phyloP scores from a whole-genome alignment of 305 asterid species.

The Petunia hybrid region DNA sequence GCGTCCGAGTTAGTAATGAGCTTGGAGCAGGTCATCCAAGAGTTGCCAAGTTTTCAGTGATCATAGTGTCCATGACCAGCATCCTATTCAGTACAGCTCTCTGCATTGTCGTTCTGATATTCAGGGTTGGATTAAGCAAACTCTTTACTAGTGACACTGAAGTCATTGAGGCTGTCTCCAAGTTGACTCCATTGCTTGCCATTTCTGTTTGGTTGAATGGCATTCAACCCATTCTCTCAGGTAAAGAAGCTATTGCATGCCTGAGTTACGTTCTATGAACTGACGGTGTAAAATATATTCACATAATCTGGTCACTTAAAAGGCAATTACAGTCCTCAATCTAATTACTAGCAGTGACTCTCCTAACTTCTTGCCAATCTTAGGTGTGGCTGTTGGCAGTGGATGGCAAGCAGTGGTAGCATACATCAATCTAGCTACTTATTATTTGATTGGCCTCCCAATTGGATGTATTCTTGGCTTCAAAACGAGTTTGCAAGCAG shows the following conservation, averaged over 20 bases:
- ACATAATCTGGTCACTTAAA: too few relatives aligned
- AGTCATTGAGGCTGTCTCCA: slow-evolving; percentile 36
- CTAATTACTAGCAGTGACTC: not conserved
- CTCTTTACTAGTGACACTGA: slow-evolving; percentile 40
- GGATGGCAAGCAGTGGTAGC: slow-evolving; percentile 52
- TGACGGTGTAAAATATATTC: too few relatives aligned
- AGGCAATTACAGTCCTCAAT: not conserved
- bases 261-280: not conserved
- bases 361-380: not conserved
- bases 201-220: slow-evolving; percentile 45
- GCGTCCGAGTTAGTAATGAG: slow-evolving; percentile 46
- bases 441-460: slow-evolving; percentile 43
- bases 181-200: slow-evolving; percentile 44
- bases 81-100: slow-evolving; percentile 34
- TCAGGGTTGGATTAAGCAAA: slow-evolving; percentile 40
- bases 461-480: slow-evolving; percentile 47
- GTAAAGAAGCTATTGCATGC: slow-evolving; percentile 25
- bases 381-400: slow-evolving; percentile 51
- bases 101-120: slow-evolving; percentile 38
- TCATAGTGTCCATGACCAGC: slow-evolving; percentile 42
- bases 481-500: slow-evolving; percentile 42
- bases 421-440: slow-evolving; percentile 40
- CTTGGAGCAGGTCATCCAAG: slow-evolving; percentile 50
- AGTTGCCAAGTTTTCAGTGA: slow-evolving; percentile 42
- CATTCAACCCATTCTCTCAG: slow-evolving; percentile 46